Percentiles rank a stretch among this genome's conserved stretches.
Conservation (phyloP, 2,329 filamentous ascomycete species). For the Apiospora marii region DNA sequence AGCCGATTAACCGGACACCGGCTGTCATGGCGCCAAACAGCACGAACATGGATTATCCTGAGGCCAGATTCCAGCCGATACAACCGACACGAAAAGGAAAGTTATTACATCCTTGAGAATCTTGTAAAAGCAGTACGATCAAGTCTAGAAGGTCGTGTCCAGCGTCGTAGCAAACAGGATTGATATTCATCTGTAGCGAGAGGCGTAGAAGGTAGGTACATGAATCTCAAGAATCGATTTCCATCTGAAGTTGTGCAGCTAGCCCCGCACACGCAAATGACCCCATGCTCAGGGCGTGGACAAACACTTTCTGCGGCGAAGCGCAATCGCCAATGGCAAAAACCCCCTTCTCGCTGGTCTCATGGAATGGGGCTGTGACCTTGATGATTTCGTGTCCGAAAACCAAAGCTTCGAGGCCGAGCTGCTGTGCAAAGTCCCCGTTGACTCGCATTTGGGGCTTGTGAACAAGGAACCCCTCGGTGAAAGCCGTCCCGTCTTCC, state of each 20-base stretch:
- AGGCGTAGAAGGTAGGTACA: too few species aligned
- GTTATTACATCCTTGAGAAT: too few species aligned
- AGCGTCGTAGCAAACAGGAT: too few species aligned
- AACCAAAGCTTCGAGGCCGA: slow-evolving; percentile 51
- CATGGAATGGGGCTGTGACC: slow-evolving; percentile 52
- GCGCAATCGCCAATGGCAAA: slow-evolving; percentile 62
- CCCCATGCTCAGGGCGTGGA: slow-evolving; percentile 40
- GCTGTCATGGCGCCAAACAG: too few species aligned
- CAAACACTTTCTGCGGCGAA: slow-evolving; percentile 36
- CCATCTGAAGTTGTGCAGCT: background rate
- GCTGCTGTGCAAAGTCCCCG: slow-evolving; percentile 51
- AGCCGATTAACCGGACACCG: too few species aligned
- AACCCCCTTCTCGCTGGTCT: slow-evolving; percentile 58
- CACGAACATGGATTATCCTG: too few species aligned
- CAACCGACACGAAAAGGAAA: too few species aligned
- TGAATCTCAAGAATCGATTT: background rate
- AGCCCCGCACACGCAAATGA: slow-evolving; percentile 6
- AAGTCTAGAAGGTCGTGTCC: too few species aligned
- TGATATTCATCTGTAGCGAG: too few species aligned
- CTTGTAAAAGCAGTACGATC: too few species aligned
- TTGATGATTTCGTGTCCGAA: slow-evolving; percentile 47
- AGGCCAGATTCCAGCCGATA: too few species aligned
- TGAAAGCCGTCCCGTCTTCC: background rate
- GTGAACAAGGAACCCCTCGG: slow-evolving; percentile 36
- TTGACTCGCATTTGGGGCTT: slow-evolving; percentile 48